phyloP scores from a whole-genome alignment of 176 grass and related monocot genomes.

The Musa itinerans region DNA sequence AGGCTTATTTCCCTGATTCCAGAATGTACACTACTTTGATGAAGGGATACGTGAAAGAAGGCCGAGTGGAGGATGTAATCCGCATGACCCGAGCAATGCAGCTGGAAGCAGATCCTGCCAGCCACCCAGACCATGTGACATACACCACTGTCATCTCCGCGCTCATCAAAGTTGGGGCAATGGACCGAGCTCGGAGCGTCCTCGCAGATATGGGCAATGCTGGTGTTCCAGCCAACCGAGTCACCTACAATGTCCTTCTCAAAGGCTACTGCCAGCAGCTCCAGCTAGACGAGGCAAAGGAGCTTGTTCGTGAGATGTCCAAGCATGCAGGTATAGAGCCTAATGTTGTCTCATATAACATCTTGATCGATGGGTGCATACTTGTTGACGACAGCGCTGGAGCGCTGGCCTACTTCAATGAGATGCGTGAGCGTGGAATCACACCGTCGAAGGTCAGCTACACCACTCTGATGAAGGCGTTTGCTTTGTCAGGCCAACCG shows the following conservation, averaged over 20 bases:
- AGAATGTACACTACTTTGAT: slow-evolving; percentile 87
- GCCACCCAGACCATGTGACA: slow-evolving; percentile 70
- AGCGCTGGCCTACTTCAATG: slow-evolving; percentile 61
- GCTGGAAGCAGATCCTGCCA: slow-evolving; percentile 30
- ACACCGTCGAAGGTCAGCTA: slow-evolving; percentile 75
- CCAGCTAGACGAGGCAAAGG: slow-evolving; percentile 45
- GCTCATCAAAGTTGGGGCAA: slow-evolving; percentile 44
- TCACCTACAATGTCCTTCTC: slow-evolving; percentile 89
- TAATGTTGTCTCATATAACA: slow-evolving; percentile 78
- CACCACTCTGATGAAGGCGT: slow-evolving; percentile 89
- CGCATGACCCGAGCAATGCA: slow-evolving; percentile 53
- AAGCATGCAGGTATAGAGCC: slow-evolving; percentile 29
- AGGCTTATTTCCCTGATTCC: slow-evolving; percentile 41
- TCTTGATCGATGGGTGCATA: slow-evolving; percentile 86
- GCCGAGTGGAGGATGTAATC: slow-evolving; percentile 68
- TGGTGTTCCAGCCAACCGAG: slow-evolving; percentile 37
- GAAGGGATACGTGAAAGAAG: slow-evolving; percentile 90
- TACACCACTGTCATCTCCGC: slow-evolving; percentile 65
- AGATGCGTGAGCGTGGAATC: slow-evolving; percentile 66
- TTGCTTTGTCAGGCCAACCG: slow-evolving; percentile 64
- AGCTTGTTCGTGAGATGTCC: slow-evolving; percentile 38
- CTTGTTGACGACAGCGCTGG: slow-evolving; percentile 50
- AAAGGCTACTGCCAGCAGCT: slow-evolving; percentile 85
- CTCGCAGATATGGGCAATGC: slow-evolving; percentile 55
- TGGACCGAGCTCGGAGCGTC: slow-evolving; percentile 39